Conservation (phyloP, 148 eudicot genomes). For the Silene uniflora region DNA sequence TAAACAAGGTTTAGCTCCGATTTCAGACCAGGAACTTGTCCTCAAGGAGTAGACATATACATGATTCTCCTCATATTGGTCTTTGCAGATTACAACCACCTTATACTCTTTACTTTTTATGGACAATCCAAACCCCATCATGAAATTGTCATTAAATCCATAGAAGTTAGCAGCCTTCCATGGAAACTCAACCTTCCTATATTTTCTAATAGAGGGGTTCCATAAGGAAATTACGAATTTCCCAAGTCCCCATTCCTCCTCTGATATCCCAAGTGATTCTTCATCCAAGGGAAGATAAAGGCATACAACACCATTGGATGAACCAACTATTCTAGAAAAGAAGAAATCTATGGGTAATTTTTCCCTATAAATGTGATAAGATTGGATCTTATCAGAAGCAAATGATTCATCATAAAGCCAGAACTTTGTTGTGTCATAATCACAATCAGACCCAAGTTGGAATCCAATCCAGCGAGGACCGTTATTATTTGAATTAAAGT, state of each 20-base stretch:
- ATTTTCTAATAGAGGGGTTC: conserved; percentile 8
- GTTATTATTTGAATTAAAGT: not conserved
- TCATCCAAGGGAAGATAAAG: conserved; percentile 9
- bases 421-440: not conserved
- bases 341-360: conserved; percentile 2
- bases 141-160: not conserved
- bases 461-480: conserved; percentile 9
- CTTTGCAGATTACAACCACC: not conserved
- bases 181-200: conserved; percentile 1
- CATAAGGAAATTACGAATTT: not conserved
- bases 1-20: not conserved
- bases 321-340: not conserved
- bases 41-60: conserved; percentile 6
- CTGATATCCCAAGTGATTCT: not conserved
- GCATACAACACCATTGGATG: conserved; percentile 9
- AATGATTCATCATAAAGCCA: conserved; percentile 18
- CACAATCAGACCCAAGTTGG: conserved; percentile 1
- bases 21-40: conserved; percentile 7
- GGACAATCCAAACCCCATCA: conserved; percentile 15
- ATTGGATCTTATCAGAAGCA: conserved; percentile 2
- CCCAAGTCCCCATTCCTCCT: not conserved
- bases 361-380: not conserved
- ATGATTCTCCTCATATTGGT: not conserved
- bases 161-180: not conserved
- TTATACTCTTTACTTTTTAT: not conserved